These are phyloP conservation scores for Cerrena zonata DNA, from an alignment of 1,284 basidiomycete species.

Conservation along the genomic window DNA sequence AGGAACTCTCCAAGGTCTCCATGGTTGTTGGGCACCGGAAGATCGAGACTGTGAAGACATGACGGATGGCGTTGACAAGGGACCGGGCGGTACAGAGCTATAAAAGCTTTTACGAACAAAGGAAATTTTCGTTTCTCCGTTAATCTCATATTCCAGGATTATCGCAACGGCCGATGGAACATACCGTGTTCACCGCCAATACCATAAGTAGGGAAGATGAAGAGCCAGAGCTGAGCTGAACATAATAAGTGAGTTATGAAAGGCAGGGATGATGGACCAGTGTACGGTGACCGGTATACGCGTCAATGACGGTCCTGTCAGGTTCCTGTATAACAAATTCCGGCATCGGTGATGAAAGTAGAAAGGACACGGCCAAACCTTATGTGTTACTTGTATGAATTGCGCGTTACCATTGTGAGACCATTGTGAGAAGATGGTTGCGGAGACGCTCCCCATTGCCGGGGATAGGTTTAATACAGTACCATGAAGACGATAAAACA, in stretches of 20 bases:
- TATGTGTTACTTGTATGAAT: not conserved
- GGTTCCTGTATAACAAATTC: not conserved
- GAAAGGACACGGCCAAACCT: not conserved
- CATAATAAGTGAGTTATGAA: not conserved
- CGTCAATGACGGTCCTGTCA: not conserved
- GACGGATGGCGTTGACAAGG: not conserved
- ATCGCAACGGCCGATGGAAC: not conserved
- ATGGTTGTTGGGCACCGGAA: conserved; percentile 18
- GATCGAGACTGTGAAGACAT: conserved; percentile 15
- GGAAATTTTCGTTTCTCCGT: not conserved
- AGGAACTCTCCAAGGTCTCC: conserved; percentile 24
- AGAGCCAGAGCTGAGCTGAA: not conserved
- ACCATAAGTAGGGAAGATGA: not conserved
- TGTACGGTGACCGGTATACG: not conserved
- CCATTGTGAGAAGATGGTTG: not conserved
- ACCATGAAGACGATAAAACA: no score
- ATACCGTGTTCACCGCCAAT: not conserved
- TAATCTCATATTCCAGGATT: no score
- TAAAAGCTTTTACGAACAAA: not conserved
- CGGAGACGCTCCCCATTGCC: no score
- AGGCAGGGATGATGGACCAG: not conserved
- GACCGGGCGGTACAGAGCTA: not conserved
- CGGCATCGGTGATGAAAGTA: not conserved
- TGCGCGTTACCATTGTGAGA: not conserved
- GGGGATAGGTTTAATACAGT: no score